Percentiles rank a stretch among this genome's conserved stretches.
These are phyloP conservation scores for Chernovozyma aurita DNA, from an alignment of 1,139 yeast genomes.

Conservation along the genomic window DNA sequence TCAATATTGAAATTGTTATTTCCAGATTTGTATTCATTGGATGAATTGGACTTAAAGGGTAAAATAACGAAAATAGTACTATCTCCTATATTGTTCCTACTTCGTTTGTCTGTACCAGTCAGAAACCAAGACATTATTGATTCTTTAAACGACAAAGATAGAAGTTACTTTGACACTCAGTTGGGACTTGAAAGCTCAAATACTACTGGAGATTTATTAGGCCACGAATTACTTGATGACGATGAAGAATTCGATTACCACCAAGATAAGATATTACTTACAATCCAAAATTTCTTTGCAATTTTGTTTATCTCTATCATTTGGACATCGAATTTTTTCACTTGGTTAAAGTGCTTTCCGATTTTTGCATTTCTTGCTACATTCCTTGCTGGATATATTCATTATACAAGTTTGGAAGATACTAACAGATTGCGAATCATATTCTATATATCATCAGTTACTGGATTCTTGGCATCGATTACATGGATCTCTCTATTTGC, in stretches of 20 bases:
- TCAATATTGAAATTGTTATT: conserved; percentile 20
- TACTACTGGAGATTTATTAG: neutral
- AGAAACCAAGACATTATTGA: conserved; percentile 17
- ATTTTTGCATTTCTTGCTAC: conserved; percentile 11
- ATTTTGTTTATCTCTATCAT: conserved; percentile 12
- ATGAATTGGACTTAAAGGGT: conserved; percentile 7
- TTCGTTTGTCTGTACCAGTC: conserved; percentile 50
- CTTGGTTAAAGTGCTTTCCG: conserved; percentile 8
- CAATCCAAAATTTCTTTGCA: conserved; percentile 18
- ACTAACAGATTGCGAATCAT: conserved; percentile 12
- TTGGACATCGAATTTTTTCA: too few species aligned
- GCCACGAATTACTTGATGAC: neutral
- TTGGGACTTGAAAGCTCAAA: neutral
- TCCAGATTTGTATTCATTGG: conserved; percentile 12
- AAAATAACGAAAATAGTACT: conserved; percentile 25
- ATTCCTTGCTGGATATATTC: conserved; percentile 7
- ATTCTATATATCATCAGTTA: conserved; percentile 33
- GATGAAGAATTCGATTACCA: conserved; percentile 14
- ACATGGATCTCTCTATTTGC: conserved; percentile 77
- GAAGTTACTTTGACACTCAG: neutral
- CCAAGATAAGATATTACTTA: conserved; percentile 15
- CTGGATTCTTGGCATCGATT: conserved; percentile 68
- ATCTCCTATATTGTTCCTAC: conserved; percentile 39
- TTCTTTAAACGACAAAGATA: conserved; percentile 6
- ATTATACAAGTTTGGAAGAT: neutral